These are phyloP conservation scores for Fusarium albidum DNA, from an alignment of 2,329 filamentous ascomycete species.

Conservation along the genomic window DNA sequence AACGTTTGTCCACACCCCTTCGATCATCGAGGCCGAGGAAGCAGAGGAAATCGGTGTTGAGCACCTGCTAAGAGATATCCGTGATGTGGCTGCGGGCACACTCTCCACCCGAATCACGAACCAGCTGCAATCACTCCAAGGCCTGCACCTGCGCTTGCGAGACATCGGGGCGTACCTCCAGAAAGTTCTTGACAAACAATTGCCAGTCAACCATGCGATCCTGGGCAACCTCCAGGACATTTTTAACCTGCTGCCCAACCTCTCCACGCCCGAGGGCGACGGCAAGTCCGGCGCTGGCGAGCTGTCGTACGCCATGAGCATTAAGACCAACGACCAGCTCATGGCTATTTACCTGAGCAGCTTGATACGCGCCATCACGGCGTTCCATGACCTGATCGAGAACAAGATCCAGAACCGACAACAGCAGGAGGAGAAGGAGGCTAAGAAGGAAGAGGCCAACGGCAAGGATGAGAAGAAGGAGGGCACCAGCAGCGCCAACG, in stretches of 20 bases:
- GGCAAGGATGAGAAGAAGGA: conserved; percentile 68
- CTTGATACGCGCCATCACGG: conserved; percentile 92
- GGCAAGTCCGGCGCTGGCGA: conserved; percentile 77
- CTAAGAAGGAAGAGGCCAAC: conserved; percentile 77
- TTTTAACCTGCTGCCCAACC: conserved; percentile 97
- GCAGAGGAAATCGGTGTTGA: conserved; percentile 99
- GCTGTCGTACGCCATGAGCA: conserved; percentile 93
- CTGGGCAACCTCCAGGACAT: conserved; percentile 98
- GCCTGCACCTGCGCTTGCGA: conserved; percentile 89
- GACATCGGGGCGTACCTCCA: conserved; percentile 96
- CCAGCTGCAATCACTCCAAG: conserved; percentile 96
- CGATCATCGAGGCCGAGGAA: conserved; percentile 98
- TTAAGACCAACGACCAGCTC: conserved; percentile 99
- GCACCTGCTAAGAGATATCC: conserved; percentile 96
- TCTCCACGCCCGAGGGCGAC: conserved; percentile 81
- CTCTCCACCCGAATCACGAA: conserved; percentile 96
- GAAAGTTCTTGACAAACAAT: conserved; percentile 90
- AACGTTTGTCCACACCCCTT: conserved; percentile 98
- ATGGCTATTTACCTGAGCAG: conserved; percentile 98
- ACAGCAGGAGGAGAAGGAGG: conserved; percentile 94
- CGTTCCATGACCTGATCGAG: conserved; percentile 98
- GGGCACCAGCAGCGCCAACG: conserved; percentile 49
- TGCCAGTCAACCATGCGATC: conserved; percentile 97
- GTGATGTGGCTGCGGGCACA: conserved; percentile 96
- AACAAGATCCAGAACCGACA: conserved; percentile 99